Evolutionary conservation across 176 grass and related monocot species (phyloP), one percentile per base, ranked within the genome.

Genomic region (Carex myosuroides): DNA sequence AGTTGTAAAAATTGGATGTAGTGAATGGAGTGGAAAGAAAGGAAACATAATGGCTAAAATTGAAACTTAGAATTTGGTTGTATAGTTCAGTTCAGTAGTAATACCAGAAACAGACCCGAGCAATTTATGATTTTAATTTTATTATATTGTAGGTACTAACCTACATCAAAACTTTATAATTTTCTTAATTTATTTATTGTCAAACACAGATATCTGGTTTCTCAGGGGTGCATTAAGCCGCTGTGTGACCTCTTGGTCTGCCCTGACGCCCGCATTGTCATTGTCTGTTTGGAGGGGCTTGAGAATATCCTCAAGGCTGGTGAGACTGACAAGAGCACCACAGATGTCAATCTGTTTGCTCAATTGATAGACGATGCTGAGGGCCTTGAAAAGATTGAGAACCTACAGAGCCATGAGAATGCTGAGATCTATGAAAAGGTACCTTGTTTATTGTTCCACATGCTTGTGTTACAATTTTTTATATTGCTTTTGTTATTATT

Each of bases 331-430:
- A 97, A 94, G 84, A 92, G 89, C 73, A 91, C 81, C 54, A 87
- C 90, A 2, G 92, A 92, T 73, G 89, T 94, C 62, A 97, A 97
- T 42, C 8, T 73, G 41, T 94, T 89, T 29, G 90, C 89, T 1
- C 94, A 97, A 55, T 78, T 97, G 87, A 92, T 97, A 80, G 94
- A 97, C 77, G 94, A 97, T 61, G 90, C 92, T 22, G 94, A 97
- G 89, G 94, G 94, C 5, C 64, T 97, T 71, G 94, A 97, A 46
- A 97, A 97, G 90, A 97, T 97, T 80, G 94, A 97, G 90, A 94
- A 94, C 81, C 87, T 97, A 60, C 92, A 97, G 84, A 94, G 92
- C 87, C 94, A 97, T 44, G 92, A 97, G 72, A 97, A 94, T 79
- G 90, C 90, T 1, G 92, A 94, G 83, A 97, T 97, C 84, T 97